phyloP scores from a whole-genome alignment of 257 asterid species.

The Nicotiana undulata region DNA sequence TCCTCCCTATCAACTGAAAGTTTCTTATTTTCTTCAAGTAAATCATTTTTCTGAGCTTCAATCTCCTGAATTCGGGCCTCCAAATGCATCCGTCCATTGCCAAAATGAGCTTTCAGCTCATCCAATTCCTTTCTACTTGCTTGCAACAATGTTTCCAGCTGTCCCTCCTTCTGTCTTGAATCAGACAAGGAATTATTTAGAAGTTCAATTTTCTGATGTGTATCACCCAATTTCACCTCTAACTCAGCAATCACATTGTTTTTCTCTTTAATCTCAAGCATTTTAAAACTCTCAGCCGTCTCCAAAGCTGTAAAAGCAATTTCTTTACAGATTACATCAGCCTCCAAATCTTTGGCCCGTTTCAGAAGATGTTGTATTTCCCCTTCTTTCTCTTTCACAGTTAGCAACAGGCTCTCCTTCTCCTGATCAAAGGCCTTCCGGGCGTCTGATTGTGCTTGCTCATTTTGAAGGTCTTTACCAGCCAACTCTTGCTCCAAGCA shows the following conservation, averaged over 20 bases:
- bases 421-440: not conserved
- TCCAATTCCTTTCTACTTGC: conserved; percentile 23
- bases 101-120: conserved; percentile 16
- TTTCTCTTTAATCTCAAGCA: conserved; percentile 35
- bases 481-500: conserved; percentile 1
- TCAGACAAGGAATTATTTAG: conserved; percentile 16
- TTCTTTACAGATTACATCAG: conserved; percentile 52
- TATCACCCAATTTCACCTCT: conserved; percentile 22
- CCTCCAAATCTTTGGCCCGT: conserved; percentile 55
- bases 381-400: not conserved
- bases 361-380: conserved; percentile 31
- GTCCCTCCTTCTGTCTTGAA: conserved; percentile 18
- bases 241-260: conserved; percentile 31
- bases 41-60: conserved; percentile 12
- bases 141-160: conserved; percentile 23
- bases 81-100: conserved; percentile 1
- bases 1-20: conserved; percentile 28
- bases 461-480: not conserved
- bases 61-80: conserved; percentile 21
- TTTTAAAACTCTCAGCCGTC: conserved; percentile 23
- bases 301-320: conserved; percentile 56
- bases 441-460: conserved; percentile 2
- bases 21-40: conserved; percentile 14
- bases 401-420: not conserved
- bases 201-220: conserved; percentile 18